phyloP scores from a whole-genome alignment of 169 alveolate genomes.

The Amoebophrya sp. region DNA sequence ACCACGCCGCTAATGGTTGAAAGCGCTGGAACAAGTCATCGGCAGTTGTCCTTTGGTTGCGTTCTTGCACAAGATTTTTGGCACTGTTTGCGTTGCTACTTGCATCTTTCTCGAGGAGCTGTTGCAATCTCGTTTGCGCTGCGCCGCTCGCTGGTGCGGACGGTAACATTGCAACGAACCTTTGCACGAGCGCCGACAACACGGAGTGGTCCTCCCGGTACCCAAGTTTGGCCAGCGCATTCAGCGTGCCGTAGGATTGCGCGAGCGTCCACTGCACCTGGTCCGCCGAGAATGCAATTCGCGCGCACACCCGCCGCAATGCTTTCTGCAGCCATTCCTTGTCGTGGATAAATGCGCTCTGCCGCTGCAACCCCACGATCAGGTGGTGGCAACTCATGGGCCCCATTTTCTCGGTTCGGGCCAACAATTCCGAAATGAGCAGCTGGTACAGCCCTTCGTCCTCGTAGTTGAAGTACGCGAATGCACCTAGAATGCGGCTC shows the following conservation, averaged over 20 bases:
- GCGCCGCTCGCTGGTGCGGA: no score
- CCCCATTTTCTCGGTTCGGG: background rate
- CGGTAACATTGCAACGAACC: background rate
- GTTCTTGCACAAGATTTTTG: no score
- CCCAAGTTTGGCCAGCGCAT: background rate
- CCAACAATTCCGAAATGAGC: background rate
- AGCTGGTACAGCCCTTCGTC: background rate
- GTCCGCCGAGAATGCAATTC: background rate
- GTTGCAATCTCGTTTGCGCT: no score
- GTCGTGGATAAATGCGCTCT: background rate
- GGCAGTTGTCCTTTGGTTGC: no score
- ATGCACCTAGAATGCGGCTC: background rate
- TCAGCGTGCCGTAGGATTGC: background rate
- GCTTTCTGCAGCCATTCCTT: background rate
- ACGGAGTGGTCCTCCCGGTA: background rate
- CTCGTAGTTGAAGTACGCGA: background rate
- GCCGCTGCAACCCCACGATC: background rate
- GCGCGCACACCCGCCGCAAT: background rate
- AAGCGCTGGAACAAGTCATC: no score
- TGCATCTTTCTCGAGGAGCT: no score
- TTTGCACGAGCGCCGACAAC: background rate
- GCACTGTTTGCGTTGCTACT: no score
- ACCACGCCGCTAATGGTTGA: no score
- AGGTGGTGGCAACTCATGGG: background rate
- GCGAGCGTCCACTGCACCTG: background rate